phyloP scores from a whole-genome alignment of 495 filamentous ascomycete species.

The Lasiosphaeriaceae sp. region DNA sequence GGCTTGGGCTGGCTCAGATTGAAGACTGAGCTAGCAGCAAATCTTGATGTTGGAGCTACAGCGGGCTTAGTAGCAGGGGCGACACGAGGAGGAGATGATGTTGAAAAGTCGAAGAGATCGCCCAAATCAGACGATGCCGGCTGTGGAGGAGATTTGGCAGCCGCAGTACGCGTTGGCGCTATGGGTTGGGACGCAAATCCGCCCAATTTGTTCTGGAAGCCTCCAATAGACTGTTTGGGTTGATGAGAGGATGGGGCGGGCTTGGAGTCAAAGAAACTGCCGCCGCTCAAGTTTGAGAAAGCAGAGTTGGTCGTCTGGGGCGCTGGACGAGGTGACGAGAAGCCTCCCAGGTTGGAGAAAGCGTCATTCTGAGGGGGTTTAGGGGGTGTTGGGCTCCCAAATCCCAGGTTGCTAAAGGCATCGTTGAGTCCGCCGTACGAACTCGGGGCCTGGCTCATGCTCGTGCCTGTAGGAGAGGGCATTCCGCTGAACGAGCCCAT shows the following conservation, averaged over 20 bases:
- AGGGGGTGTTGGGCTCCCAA: conserved; percentile 51
- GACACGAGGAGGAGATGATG: conserved; percentile 25
- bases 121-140: conserved; percentile 52
- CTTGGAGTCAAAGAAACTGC: conserved; percentile 78
- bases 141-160: conserved; percentile 37
- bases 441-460: conserved; percentile 38
- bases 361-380: conserved; percentile 54
- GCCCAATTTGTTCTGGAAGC: conserved; percentile 45
- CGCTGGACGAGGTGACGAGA: conserved; percentile 51
- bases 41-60: conserved; percentile 38
- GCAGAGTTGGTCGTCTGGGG: conserved; percentile 52
- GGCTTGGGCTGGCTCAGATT: conserved; percentile 57
- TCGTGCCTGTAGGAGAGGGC: conserved; percentile 43
- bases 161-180: conserved; percentile 34
- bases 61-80: conserved; percentile 45
- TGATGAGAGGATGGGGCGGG: conserved; percentile 51
- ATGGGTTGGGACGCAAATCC: conserved; percentile 52
- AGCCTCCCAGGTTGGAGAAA: conserved; percentile 68
- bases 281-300: conserved; percentile 55
- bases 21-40: conserved; percentile 60
- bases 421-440: conserved; percentile 76
- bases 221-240: conserved; percentile 44
- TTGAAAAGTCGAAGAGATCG: conserved; percentile 80
- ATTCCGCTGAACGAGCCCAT: conserved; percentile 52
- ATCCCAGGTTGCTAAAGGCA: conserved; percentile 80